Evolutionary conservation across 495 filamentous ascomycete species (phyloP).

Genomic region (Penicillium coffeae): DNA sequence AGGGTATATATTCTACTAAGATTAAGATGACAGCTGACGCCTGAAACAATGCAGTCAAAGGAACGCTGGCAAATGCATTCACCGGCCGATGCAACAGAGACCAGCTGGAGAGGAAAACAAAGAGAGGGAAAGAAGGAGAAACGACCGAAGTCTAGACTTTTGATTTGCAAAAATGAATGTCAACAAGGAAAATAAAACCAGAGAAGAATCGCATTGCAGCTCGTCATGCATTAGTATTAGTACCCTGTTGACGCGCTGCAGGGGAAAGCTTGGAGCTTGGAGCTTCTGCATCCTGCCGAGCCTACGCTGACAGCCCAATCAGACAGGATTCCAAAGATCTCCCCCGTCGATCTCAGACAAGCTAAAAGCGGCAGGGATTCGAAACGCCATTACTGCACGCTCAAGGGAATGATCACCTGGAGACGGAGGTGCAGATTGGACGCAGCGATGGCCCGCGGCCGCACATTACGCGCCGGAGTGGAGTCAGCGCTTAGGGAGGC

Average conservation of each 20-base stretch:
- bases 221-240: not conserved
- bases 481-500: constrained; percentile 15
- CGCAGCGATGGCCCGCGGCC: not conserved
- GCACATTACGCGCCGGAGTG: constrained; percentile 23
- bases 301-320: constrained; percentile 4
- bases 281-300: not conserved
- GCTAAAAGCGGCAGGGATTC: not conserved
- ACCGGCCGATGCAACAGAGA: constrained; percentile 5
- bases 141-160: not conserved
- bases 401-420: constrained; percentile 12
- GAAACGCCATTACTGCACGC: constrained; percentile 10
- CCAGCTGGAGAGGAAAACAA: constrained; percentile 3
- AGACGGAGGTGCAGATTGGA: not conserved
- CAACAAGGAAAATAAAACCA: constrained; percentile 1
- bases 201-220: not conserved
- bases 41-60: constrained; percentile 22
- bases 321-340: not conserved
- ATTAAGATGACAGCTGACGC: constrained; percentile 6
- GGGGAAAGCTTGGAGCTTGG: constrained; percentile 4
- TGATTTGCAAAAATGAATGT: constrained; percentile 1
- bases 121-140: constrained; percentile 2
- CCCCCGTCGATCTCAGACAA: constrained; percentile 20
- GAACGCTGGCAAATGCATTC: constrained; percentile 14
- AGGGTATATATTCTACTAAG: constrained; percentile 17
- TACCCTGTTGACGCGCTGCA: not conserved